Conservation (phyloP, 2,329 filamentous ascomycete genomes). For the Aspergillus caelatus region DNA sequence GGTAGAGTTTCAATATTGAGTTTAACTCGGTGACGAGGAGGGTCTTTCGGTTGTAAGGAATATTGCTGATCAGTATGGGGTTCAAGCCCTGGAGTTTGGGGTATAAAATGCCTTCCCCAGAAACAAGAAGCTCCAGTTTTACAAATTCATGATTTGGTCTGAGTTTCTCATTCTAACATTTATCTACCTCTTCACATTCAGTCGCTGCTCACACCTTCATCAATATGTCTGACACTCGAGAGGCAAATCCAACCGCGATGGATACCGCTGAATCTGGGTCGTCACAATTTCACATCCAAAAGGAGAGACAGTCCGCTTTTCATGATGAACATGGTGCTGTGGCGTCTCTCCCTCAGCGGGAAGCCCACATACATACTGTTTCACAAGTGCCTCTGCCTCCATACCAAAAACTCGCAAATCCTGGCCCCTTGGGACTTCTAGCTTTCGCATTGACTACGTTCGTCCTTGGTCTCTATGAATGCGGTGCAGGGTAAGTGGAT, state of each 20-base stretch:
- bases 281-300: background rate
- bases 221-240: background rate
- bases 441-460: constrained; percentile 70
- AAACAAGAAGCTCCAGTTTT: background rate
- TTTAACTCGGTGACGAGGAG: background rate
- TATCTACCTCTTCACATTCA: background rate
- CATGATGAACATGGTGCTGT: background rate
- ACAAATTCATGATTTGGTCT: background rate
- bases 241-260: background rate
- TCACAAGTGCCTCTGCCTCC: constrained; percentile 20
- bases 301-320: background rate
- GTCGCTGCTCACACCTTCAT: background rate
- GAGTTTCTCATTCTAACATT: background rate
- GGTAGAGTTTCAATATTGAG: background rate
- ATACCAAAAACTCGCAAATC: constrained; percentile 57
- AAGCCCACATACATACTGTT: constrained; percentile 8
- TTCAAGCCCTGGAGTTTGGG: background rate
- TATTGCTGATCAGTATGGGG: background rate
- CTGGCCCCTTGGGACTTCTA: constrained; percentile 62
- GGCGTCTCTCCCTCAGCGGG: background rate
- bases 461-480: constrained; percentile 55
- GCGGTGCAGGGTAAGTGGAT: constrained; percentile 49
- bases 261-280: background rate
- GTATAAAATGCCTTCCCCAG: background rate
- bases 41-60: background rate